phyloP scores from a whole-genome alignment of 2,329 filamentous ascomycete species.

The Graphilbum ipis-grandicollis region DNA sequence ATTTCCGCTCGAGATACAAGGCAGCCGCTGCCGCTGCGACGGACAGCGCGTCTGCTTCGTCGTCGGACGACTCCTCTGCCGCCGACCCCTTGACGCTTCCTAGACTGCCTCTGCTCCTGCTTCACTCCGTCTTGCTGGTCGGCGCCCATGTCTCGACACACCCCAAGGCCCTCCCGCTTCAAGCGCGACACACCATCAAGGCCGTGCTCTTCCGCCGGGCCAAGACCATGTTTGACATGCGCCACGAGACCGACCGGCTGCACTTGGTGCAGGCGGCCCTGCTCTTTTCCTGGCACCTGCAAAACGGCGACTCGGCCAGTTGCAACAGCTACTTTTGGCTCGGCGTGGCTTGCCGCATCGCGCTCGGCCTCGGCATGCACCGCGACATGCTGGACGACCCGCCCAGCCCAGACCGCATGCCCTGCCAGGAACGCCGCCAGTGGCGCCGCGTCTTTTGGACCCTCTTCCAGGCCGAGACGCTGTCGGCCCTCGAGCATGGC shows the following conservation, averaged over 20 bases:
- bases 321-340: constrained; percentile 36
- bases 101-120: constrained; percentile 22
- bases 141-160: constrained; percentile 30
- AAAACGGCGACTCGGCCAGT: constrained; percentile 34
- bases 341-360: constrained; percentile 31
- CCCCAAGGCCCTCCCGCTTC: constrained; percentile 9
- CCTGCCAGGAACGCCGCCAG: constrained; percentile 15
- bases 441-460: constrained; percentile 24
- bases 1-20: constrained; percentile 4
- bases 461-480: constrained; percentile 20
- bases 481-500: constrained; percentile 23
- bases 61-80: no score
- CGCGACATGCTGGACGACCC: constrained; percentile 13
- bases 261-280: constrained; percentile 35
- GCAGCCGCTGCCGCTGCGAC: constrained; percentile 1
- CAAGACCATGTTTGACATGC: constrained; percentile 33
- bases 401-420: constrained; percentile 12
- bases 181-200: constrained; percentile 23
- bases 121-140: constrained; percentile 68
- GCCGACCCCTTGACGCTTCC: no score
- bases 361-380: constrained; percentile 36
- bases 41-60: no score
- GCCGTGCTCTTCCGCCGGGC: constrained; percentile 31
- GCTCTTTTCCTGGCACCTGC: constrained; percentile 36
- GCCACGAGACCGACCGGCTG: constrained; percentile 34